Evolutionary conservation across 495 filamentous ascomycete genomes (phyloP).

Genomic region (Podospora bellae-mahoneyi): DNA sequence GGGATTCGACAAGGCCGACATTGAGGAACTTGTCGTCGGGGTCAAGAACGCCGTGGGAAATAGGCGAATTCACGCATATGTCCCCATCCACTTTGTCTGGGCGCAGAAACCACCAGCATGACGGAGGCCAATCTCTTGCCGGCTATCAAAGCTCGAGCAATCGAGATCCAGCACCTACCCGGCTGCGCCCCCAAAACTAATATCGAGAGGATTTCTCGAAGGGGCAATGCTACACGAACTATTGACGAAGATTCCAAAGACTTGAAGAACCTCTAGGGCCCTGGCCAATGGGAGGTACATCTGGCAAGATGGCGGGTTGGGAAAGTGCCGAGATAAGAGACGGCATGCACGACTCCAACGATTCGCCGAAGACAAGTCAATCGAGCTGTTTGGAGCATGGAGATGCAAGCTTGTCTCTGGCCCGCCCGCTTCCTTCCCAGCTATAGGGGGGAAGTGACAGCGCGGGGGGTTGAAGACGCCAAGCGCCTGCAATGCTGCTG

Average conservation of each 20-base stretch:
- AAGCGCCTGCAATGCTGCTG: background rate
- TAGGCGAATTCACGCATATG: slow-evolving; percentile 38
- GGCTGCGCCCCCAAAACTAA: background rate
- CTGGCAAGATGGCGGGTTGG: background rate
- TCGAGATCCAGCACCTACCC: background rate
- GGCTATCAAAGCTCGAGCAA: background rate
- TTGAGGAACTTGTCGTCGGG: slow-evolving; percentile 31
- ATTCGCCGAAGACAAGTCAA: background rate
- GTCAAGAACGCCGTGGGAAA: slow-evolving; percentile 33
- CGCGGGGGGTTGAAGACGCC: background rate
- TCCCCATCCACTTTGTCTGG: slow-evolving; percentile 44
- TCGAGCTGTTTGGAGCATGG: background rate
- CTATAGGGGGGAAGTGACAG: background rate
- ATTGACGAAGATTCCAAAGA: too few relatives aligned
- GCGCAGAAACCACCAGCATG: slow-evolving; percentile 41
- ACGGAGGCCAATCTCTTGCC: slow-evolving; percentile 1
- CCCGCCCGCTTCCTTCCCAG: background rate
- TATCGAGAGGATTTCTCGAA: background rate
- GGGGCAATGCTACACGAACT: slow-evolving; percentile 3
- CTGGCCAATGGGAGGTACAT: background rate
- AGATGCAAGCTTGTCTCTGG: background rate
- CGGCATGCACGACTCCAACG: background rate
- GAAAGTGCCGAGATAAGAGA: slow-evolving; percentile 2
- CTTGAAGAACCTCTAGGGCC: background rate
- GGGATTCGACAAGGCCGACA: slow-evolving; percentile 40